Base-by-base conservation (phyloP, 2,329 filamentous ascomycete genomes). In the Apiospora hydei region DNA sequence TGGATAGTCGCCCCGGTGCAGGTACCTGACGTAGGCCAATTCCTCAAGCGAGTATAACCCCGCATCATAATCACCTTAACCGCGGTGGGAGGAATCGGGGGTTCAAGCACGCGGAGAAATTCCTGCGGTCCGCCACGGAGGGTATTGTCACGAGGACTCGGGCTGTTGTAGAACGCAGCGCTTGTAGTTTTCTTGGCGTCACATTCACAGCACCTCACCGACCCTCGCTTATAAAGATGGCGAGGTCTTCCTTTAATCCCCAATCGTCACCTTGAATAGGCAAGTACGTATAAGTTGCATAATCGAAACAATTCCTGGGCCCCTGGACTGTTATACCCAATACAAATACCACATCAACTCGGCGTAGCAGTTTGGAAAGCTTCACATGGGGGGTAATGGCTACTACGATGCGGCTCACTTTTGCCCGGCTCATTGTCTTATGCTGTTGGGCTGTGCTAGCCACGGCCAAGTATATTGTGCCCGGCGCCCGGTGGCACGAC, bases 401-500 rank as follows among this genome's bases (percentile, higher is more conserved):
- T 11, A 34, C 34, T 8, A 41, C 34, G 11, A 38, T 41, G 57
- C 57, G 10, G 11, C 21, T n/a, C 18, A n/a, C 14, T 70, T 47
- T 73, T 64, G 16, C 67, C 67, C n/a, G 43, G 70, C 16, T 72
- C 73, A 30, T 41, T 21, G 11, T 41, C 34, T 34, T 21, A 53
- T 77, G 71, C 68, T 78, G 34, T 70, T 79, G 7, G 64, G 74
- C 68, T 64, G 57, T 61, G 13, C 70, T 75, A 49, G 73, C 75
- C 24, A 74, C 76, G 67, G 83, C 84, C 16, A 88, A 85, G 77
- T 91, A 88, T 80, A 91, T 91, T 67, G 88, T 91, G 3, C 89
- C 90, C 0, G 89, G 89, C 4, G 89, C 84, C 0, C 82, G 88
- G 77, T 92, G 90, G 90, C 84, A 81, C 24, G 89, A 91, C 74